phyloP scores from a whole-genome alignment of 2,329 filamentous ascomycete species.

The Sporothrix globosa region DNA sequence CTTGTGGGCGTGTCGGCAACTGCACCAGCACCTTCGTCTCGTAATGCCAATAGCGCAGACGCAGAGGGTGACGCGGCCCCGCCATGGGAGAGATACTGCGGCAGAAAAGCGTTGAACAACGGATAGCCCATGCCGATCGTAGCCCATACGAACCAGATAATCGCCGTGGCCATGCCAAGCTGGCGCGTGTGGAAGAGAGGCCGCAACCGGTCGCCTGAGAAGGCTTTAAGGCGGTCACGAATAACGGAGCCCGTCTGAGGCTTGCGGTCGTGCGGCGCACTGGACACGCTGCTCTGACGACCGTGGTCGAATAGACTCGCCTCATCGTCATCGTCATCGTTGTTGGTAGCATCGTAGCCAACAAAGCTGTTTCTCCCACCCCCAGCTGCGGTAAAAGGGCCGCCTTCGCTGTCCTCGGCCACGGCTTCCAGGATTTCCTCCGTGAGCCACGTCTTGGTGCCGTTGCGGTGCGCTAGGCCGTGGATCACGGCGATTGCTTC shows the following conservation, averaged over 20 bases:
- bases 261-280: not conserved
- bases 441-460: conserved; percentile 72
- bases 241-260: conserved; percentile 49
- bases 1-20: conserved; percentile 46
- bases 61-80: conserved; percentile 42
- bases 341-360: conserved; percentile 30
- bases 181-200: conserved; percentile 65
- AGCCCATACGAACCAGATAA: conserved; percentile 80
- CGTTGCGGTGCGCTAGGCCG: conserved; percentile 74
- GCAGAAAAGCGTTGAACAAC: conserved; percentile 88
- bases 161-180: conserved; percentile 54
- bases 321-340: conserved; percentile 19
- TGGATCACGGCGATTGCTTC: conserved; percentile 82
- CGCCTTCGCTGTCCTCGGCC: conserved; percentile 48
- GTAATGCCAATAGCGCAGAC: conserved; percentile 40
- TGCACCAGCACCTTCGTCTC: conserved; percentile 38
- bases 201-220: conserved; percentile 67
- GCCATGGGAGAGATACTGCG: conserved; percentile 74
- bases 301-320: conserved; percentile 28
- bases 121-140: conserved; percentile 86
- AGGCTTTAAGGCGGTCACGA: conserved; percentile 63
- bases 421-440: conserved; percentile 67
- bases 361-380: conserved; percentile 16
- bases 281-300: not conserved
- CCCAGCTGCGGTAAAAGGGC: conserved; percentile 5